Conservation (phyloP, 805 yeast genomes). For the Wickerhamomyces rabaulensis region DNA sequence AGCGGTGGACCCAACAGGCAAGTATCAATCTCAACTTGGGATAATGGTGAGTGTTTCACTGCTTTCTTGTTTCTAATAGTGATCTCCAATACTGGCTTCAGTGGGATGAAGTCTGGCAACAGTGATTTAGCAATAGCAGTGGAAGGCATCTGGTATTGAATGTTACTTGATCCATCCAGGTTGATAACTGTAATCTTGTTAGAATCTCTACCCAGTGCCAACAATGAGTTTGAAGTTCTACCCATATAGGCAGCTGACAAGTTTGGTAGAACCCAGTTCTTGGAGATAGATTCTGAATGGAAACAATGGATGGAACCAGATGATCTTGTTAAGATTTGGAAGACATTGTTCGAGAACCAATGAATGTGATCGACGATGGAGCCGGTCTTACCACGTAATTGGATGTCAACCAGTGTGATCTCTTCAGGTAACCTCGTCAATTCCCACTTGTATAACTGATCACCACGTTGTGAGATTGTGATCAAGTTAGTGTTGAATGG, state of each 20-base stretch:
- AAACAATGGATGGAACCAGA: constrained; percentile 65
- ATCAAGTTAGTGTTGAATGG: constrained; percentile 56
- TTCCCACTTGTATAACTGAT: constrained; percentile 62
- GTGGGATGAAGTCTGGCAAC: constrained; percentile 22
- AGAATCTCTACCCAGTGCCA: constrained; percentile 2
- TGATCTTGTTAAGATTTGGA: constrained; percentile 45
- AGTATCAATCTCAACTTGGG: constrained; percentile 54
- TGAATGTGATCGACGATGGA: constrained; percentile 44
- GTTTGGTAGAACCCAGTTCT: constrained; percentile 22
- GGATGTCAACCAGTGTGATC: constrained; percentile 51
- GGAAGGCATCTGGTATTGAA: constrained; percentile 38
- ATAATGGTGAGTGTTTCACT: constrained; percentile 27
- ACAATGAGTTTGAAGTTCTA: neutral
- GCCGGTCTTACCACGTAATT: constrained; percentile 57
- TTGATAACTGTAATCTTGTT: constrained; percentile 20
- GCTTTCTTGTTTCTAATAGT: constrained; percentile 18
- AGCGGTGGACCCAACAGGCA: constrained; percentile 26
- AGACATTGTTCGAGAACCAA: constrained; percentile 45
- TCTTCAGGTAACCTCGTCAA: constrained; percentile 44
- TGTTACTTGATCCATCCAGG: constrained; percentile 18
- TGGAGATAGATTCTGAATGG: constrained; percentile 21
- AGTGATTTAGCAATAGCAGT: constrained; percentile 22
- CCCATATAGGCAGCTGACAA: constrained; percentile 8
- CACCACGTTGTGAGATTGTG: constrained; percentile 54
- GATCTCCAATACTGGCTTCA: constrained; percentile 13